A percentile compares a stretch with the other conserved stretches of the same genome.
Conservation (phyloP, 2,329 filamentous ascomycete genomes). For the Sarocladiaceae sp. region DNA sequence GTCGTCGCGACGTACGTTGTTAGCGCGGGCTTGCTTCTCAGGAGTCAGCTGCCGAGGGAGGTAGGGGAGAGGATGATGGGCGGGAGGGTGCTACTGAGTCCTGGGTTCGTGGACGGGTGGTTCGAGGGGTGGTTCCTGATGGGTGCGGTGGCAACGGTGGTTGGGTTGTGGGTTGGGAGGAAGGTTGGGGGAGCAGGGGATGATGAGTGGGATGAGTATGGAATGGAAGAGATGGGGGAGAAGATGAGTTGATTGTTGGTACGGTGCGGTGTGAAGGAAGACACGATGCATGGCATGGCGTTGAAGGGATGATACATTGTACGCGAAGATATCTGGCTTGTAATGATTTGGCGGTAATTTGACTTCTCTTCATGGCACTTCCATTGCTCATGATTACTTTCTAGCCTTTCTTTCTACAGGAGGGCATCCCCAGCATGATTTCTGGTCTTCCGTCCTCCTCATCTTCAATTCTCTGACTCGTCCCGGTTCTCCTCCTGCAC, state of each 20-base stretch:
- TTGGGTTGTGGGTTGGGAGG: conserved; percentile 68
- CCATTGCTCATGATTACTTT: too few species aligned
- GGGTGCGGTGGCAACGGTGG: conserved; percentile 57
- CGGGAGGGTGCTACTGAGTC: conserved; percentile 43
- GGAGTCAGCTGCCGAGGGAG: conserved; percentile 72
- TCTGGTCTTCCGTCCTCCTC: too few species aligned
- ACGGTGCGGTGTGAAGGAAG: too few species aligned
- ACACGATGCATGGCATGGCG: too few species aligned
- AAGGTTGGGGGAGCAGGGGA: conserved; percentile 26
- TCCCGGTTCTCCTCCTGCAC: background rate
- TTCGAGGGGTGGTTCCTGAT: conserved; percentile 82
- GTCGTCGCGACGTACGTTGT: conserved; percentile 83
- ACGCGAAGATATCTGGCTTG: too few species aligned
- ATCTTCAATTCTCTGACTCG: background rate
- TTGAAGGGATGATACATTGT: too few species aligned
- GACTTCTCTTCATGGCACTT: too few species aligned
- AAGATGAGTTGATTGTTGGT: conserved; percentile 40
- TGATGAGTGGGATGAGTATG: conserved; percentile 56
- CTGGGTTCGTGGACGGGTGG: conserved; percentile 61
- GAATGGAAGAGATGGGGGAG: conserved; percentile 63
- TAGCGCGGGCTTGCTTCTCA: conserved; percentile 66
- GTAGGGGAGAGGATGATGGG: conserved; percentile 70
- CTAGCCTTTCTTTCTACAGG: background rate
- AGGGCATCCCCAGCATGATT: background rate
- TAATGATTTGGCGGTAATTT: too few species aligned